Percentiles rank a stretch among this genome's conserved stretches.
Evolutionary conservation across 2,329 filamentous ascomycete genomes (phyloP).

Genomic region (Neophaeococcomyces aloes): DNA sequence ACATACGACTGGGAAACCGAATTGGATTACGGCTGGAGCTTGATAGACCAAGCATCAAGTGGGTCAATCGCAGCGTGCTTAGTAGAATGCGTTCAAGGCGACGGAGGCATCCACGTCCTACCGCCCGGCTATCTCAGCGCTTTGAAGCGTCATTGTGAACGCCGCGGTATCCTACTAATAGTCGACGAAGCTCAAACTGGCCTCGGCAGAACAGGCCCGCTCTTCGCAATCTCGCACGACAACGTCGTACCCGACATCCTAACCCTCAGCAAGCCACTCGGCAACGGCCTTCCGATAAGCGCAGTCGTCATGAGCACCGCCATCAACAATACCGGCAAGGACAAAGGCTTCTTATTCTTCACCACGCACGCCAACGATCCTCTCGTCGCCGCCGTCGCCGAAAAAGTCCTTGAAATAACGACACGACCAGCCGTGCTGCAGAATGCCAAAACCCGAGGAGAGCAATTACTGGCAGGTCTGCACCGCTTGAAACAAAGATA

Average conservation of each 20-base stretch:
- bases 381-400: slow-evolving; percentile 46
- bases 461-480: slow-evolving; percentile 38
- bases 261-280: slow-evolving; percentile 49
- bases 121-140: slow-evolving; percentile 46
- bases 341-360: slow-evolving; percentile 31
- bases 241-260: slow-evolving; percentile 44
- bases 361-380: slow-evolving; percentile 54
- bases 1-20: slow-evolving; percentile 55
- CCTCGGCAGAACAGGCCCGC: slow-evolving; percentile 43
- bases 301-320: slow-evolving; percentile 45
- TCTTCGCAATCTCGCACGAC: slow-evolving; percentile 48
- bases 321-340: slow-evolving; percentile 35
- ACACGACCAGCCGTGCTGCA: slow-evolving; percentile 45
- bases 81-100: slow-evolving; percentile 48
- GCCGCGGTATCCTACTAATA: slow-evolving; percentile 27
- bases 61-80: slow-evolving; percentile 53
- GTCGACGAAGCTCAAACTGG: slow-evolving; percentile 43
- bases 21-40: slow-evolving; percentile 48
- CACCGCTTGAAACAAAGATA: slow-evolving; percentile 37
- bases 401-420: slow-evolving; percentile 51
- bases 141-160: slow-evolving; percentile 43
- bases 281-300: slow-evolving; percentile 46
- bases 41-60: slow-evolving; percentile 48
- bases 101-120: slow-evolving; percentile 49
- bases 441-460: slow-evolving; percentile 34